Conservation (phyloP, 208 protist genomes). For the Crithidia expoeki region DNA sequence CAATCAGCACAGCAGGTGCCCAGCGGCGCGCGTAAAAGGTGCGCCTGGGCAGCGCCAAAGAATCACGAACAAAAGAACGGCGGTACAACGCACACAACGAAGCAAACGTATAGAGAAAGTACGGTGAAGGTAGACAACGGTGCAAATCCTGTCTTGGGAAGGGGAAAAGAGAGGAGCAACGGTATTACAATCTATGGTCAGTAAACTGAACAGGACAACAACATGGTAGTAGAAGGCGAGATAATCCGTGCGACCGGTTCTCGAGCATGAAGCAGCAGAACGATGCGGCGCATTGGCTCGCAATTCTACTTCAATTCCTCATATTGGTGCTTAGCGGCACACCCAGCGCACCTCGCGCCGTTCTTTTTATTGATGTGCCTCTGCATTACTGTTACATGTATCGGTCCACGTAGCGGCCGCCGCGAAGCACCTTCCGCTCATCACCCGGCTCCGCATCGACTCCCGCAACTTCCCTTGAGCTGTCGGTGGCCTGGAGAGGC, state of each 20-base stretch:
- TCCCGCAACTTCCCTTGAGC: neutral
- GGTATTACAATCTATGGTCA: constrained; percentile 21
- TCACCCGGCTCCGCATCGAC: neutral
- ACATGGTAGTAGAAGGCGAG: no score
- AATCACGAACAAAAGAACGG: neutral
- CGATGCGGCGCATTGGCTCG: neutral
- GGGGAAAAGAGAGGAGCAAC: constrained; percentile 17
- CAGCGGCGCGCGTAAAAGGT: no score
- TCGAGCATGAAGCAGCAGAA: neutral
- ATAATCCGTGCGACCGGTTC: neutral
- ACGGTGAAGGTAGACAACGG: constrained; percentile 4
- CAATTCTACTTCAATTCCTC: no score
- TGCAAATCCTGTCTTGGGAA: constrained; percentile 4
- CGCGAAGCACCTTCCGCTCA: neutral
- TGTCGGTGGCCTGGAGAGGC: neutral
- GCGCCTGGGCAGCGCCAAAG: no score
- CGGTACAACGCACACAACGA: constrained; percentile 6
- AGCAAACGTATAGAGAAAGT: no score
- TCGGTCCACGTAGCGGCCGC: constrained; percentile 31
- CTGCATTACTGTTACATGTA: constrained; percentile 31
- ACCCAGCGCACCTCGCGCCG: no score
- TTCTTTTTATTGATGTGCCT: no score
- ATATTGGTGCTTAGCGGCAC: no score
- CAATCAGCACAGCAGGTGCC: no score
- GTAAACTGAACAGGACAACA: neutral